Evolutionary conservation across 2,329 filamentous ascomycete species (phyloP).

Genomic region (Corniculantispora saksenae): DNA sequence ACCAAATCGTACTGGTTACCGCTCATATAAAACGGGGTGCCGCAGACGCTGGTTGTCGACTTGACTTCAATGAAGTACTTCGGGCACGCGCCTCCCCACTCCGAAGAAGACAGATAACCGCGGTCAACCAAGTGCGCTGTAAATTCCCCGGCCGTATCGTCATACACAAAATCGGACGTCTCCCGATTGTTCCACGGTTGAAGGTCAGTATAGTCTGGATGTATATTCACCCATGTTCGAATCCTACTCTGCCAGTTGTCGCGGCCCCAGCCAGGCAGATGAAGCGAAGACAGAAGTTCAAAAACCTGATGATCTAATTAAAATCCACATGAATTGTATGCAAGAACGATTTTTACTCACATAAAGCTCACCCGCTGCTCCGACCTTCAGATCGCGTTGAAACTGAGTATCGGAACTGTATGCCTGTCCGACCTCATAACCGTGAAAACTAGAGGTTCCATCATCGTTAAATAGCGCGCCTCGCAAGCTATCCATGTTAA

Average conservation of each 20-base stretch:
- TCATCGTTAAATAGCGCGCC: not conserved
- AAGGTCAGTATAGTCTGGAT: conserved; percentile 42
- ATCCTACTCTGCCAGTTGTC: conserved; percentile 51
- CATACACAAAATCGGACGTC: conserved; percentile 48
- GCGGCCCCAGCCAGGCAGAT: conserved; percentile 34
- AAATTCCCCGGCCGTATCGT: conserved; percentile 20
- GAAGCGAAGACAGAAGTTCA: conserved; percentile 35
- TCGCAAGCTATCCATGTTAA: not conserved
- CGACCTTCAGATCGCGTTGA: conserved; percentile 27
- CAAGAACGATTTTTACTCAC: conserved; percentile 20
- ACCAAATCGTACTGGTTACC: too few species aligned
- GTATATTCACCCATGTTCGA: conserved; percentile 36
- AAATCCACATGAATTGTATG: not conserved
- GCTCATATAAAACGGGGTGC: conserved; percentile 48
- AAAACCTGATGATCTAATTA: conserved; percentile 40
- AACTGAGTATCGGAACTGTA: conserved; percentile 24
- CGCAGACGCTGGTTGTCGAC: conserved; percentile 40
- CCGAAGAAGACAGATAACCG: conserved; percentile 21
- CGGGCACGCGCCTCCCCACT: conserved; percentile 27
- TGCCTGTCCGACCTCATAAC: conserved; percentile 19
- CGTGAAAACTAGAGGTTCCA: conserved; percentile 20
- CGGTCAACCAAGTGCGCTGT: conserved; percentile 20
- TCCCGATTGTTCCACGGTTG: conserved; percentile 41
- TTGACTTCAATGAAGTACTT: conserved; percentile 54
- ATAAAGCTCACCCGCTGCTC: conserved; percentile 28